A percentile compares a stretch with the other conserved stretches of the same genome.
Evolutionary conservation across 352 stramenopile species (phyloP).

Genomic region (Globisporangium abappressorium): DNA sequence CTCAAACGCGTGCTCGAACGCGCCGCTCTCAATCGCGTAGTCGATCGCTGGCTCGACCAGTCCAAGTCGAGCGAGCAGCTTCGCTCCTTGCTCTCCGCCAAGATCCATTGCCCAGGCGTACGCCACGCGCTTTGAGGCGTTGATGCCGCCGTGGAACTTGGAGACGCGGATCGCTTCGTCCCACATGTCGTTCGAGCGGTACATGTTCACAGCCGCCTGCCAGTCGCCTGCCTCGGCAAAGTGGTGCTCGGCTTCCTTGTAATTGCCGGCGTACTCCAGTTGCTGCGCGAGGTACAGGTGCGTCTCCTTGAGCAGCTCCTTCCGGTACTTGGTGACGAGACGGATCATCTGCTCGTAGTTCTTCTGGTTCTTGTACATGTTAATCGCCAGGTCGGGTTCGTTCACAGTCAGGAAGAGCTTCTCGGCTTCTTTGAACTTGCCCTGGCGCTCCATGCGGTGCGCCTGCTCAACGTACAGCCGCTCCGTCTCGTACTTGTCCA

Average conservation of each 20-base stretch:
- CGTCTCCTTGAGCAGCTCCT: conserved; percentile 92
- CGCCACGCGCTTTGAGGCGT: conserved; percentile 91
- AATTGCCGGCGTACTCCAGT: conserved; percentile 91
- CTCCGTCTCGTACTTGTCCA: conserved; percentile 91
- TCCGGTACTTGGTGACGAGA: conserved; percentile 91
- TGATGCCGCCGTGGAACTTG: conserved; percentile 91
- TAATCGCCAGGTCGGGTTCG: conserved; percentile 91
- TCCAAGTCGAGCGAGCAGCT: conserved; percentile 89
- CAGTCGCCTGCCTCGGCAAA: conserved; percentile 90
- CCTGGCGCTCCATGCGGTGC: conserved; percentile 87
- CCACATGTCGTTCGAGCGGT: conserved; percentile 92
- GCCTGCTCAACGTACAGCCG: conserved; percentile 92
- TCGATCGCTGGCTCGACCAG: conserved; percentile 94
- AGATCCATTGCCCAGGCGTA: conserved; percentile 93
- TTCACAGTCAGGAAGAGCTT: conserved; percentile 93
- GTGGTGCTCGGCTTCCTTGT: conserved; percentile 92
- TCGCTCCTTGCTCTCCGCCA: conserved; percentile 86
- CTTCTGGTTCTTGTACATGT: conserved; percentile 97
- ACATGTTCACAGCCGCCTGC: conserved; percentile 94
- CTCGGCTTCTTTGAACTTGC: conserved; percentile 92
- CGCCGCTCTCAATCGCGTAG: conserved; percentile 89
- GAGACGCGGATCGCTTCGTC: conserved; percentile 94
- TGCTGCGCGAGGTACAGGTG: conserved; percentile 92
- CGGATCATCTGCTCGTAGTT: conserved; percentile 96
- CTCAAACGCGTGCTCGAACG: conserved; percentile 93